Percentiles rank a stretch among this genome's conserved stretches.
Evolutionary conservation across 345 rosid species (phyloP).

Genomic region (Geranium rotundifolium): DNA sequence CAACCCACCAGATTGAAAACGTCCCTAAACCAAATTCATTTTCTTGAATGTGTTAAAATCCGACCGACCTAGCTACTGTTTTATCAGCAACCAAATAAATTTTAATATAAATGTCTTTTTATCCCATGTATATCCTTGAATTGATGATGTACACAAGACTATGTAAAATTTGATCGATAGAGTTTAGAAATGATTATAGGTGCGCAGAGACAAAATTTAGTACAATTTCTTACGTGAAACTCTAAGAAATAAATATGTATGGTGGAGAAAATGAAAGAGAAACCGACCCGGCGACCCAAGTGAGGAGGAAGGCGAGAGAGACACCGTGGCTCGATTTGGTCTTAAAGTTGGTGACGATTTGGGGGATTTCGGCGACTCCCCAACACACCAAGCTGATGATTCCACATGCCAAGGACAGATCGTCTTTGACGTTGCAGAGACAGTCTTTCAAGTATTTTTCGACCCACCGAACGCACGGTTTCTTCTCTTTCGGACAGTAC

Average conservation of each 20-base stretch:
- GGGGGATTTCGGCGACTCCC: slow-evolving; percentile 94
- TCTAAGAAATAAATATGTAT: neutral
- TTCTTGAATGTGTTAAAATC: too few relatives aligned
- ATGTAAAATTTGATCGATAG: too few relatives aligned
- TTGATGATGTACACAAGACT: too few relatives aligned
- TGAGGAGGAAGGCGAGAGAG: slow-evolving; percentile 76
- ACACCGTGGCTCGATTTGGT: slow-evolving; percentile 93
- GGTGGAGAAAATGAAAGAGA: neutral
- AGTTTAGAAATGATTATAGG: too few relatives aligned
- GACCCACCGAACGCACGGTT: slow-evolving; percentile 64
- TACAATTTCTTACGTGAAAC: too few relatives aligned
- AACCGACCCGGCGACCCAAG: slow-evolving; percentile 81
- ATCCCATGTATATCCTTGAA: too few relatives aligned
- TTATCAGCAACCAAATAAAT: too few relatives aligned
- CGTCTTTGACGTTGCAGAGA: slow-evolving; percentile 67
- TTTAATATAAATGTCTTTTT: too few relatives aligned
- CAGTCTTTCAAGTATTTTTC: slow-evolving; percentile 74
- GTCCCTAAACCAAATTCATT: slow-evolving; percentile 44
- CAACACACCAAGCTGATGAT: slow-evolving; percentile 57
- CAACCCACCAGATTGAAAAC: slow-evolving; percentile 81
- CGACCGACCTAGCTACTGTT: too few relatives aligned
- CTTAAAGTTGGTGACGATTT: slow-evolving; percentile 81
- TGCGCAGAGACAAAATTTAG: too few relatives aligned
- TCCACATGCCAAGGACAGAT: slow-evolving; percentile 61
- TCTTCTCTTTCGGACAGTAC: slow-evolving; percentile 10